Base-by-base conservation (phyloP, 208 protist genomes). In the Acanthamoeba healyi region DNA sequence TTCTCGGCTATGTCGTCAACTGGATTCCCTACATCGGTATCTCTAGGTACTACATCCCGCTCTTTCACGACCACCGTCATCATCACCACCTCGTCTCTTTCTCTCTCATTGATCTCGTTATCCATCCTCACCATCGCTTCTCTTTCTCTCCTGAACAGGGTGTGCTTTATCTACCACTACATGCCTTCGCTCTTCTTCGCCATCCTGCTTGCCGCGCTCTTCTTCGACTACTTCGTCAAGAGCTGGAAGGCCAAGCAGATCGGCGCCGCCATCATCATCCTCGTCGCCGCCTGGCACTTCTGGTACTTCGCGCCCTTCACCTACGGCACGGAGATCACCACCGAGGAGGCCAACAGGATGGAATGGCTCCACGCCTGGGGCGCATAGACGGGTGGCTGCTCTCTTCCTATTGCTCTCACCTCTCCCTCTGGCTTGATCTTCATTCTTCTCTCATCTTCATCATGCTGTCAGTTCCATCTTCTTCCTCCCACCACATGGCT, bases 161-260 rank as follows among this genome's bases (percentile, higher is more conserved):
- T 79, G 70, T 79, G 70, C 70, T 79, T 79, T 24, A 79, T 79
- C 38, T 79, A 79, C 70, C 70, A 79, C 70, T 79, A 79, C 70
- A 79, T 79, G 70, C 70, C 70, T 19, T 79, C 70, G n/a, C 70
- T 79, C 70, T 79, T 79, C 70, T 79, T 79, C 70, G 70, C 70
- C 70, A 79, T 79, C 70, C 32, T 79, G 34, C 70, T 79, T 10
- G 70, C 70, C 7, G 70, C 70, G 34, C 70, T 79, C 19, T 79
- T 79, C 70, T 79, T 79, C 38, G 70, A 79, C 38, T 79, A 79
- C 36, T 79, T 79, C 36, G 70, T 79, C 70, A 79, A 79, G 70
- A 46, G 36, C 70, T 79, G 70, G 70, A 79, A 46, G 38, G 70
- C 70, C 34, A 79, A 79, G 70, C 36, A 49, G 32, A 46, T 79